Percentiles rank a stretch among this genome's conserved stretches.
Evolutionary conservation across 2,329 filamentous ascomycete species (phyloP).

Genomic region (Apiospora saccharicola): DNA sequence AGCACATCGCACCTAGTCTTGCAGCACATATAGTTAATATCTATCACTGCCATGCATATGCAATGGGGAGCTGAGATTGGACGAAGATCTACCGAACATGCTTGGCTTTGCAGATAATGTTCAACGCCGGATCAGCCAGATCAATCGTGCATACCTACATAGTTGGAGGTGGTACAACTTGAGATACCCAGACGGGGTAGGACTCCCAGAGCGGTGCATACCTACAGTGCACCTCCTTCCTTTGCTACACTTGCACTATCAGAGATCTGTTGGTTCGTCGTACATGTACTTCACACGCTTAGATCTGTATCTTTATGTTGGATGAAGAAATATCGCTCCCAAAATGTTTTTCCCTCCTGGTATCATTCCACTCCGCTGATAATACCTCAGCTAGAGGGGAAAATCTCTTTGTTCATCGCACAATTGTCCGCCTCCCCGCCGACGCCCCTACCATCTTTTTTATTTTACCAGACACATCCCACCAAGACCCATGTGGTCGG

Average conservation of each 20-base stretch:
- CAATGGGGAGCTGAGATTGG: not conserved
- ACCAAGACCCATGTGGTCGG: constrained; percentile 2
- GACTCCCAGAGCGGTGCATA: not conserved
- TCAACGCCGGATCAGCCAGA: not conserved
- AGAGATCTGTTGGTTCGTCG: constrained; percentile 3
- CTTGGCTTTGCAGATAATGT: not conserved
- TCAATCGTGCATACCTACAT: not conserved
- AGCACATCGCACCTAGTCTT: not conserved
- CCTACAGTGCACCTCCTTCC: not conserved
- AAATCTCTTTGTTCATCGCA: not conserved
- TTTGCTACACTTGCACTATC: not conserved
- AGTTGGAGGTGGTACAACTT: not conserved
- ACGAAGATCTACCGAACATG: not conserved
- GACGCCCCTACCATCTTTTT: not conserved
- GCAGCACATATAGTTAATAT: not conserved
- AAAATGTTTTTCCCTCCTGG: not conserved
- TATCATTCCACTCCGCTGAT: not conserved
- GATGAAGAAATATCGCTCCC: not conserved
- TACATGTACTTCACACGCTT: constrained; percentile 6
- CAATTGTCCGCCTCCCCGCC: not conserved
- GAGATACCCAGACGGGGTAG: not conserved
- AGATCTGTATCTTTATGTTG: not conserved
- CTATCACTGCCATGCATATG: not conserved
- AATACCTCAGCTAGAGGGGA: not conserved
- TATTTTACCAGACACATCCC: not conserved